Evolutionary conservation across 345 rosid species (phyloP).

Genomic region (Hibiscus mutabilis): DNA sequence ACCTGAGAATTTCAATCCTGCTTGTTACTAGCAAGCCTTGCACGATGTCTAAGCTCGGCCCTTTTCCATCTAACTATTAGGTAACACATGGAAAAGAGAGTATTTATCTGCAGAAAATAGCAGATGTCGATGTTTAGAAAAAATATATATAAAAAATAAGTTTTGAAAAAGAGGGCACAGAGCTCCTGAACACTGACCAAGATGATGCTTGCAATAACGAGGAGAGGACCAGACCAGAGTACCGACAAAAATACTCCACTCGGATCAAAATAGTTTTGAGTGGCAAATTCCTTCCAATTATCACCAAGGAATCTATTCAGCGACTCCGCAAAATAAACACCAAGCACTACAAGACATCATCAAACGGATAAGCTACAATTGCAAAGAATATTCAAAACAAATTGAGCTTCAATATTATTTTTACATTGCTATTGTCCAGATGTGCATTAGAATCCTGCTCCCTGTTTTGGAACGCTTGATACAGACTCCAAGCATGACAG

Average conservation of each 20-base stretch:
- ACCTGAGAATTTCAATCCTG: constrained; percentile 39
- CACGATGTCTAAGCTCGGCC: constrained; percentile 92
- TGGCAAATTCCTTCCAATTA: constrained; percentile 81
- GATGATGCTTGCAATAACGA: constrained; percentile 63
- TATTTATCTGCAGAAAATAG: constrained; percentile 56
- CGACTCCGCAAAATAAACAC: constrained; percentile 85
- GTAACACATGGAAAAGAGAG: constrained; percentile 70
- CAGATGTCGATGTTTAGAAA: not conserved
- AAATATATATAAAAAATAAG: not conserved
- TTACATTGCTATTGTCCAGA: not conserved
- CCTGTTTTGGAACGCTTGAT: not conserved
- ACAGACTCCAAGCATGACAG: not conserved
- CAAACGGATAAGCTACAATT: not conserved
- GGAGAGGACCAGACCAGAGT: constrained; percentile 97
- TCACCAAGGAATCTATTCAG: constrained; percentile 51
- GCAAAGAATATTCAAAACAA: not conserved
- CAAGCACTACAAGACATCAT: constrained; percentile 56
- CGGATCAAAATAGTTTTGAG: constrained; percentile 83
- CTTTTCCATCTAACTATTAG: constrained; percentile 85
- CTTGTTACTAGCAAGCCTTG: constrained; percentile 65
- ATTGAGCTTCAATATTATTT: not conserved
- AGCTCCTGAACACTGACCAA: constrained; percentile 45
- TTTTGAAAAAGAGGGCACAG: not conserved
- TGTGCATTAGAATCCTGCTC: not conserved
- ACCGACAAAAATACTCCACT: constrained; percentile 79